These are phyloP conservation scores for Dillenia suffruticosa DNA, from an alignment of 164 flowering plant genomes.

Conservation along the genomic window DNA sequence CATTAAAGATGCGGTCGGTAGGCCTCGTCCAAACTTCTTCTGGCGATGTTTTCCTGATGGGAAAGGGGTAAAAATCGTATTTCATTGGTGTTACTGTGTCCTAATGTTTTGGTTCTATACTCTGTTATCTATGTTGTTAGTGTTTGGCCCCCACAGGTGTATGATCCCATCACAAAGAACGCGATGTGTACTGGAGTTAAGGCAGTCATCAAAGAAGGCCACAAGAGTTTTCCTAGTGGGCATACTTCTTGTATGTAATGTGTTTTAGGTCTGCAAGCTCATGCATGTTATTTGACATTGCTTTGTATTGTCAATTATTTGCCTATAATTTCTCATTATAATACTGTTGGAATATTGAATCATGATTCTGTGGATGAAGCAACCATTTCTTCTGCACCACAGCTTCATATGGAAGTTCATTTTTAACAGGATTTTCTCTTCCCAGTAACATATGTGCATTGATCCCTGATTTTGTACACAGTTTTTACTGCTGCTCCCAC, in stretches of 20 bases:
- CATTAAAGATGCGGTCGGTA: constrained; percentile 71
- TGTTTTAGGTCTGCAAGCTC: constrained; percentile 14
- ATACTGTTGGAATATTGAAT: no score
- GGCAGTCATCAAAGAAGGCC: constrained; percentile 76
- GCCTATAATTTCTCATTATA: no score
- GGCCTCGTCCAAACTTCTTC: constrained; percentile 69
- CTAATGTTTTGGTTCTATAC: neutral
- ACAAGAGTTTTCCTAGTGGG: constrained; percentile 36
- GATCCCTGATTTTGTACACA: no score
- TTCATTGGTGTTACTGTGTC: neutral
- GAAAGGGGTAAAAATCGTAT: constrained; percentile 27
- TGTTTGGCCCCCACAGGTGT: constrained; percentile 36
- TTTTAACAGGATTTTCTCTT: no score
- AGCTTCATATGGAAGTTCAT: no score
- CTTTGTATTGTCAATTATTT: no score
- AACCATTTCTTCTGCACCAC: no score
- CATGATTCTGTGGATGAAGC: no score
- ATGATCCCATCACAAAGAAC: constrained; percentile 34
- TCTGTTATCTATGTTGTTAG: neutral
- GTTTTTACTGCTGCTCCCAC: no score
- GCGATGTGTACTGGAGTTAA: constrained; percentile 64
- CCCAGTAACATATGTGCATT: no score
- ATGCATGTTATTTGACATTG: constrained; percentile 14
- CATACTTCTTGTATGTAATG: constrained; percentile 15
- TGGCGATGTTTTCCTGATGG: constrained; percentile 91